Evolutionary conservation across 2,329 filamentous ascomycete species (phyloP).

Genomic region (Botrytis squamosa): DNA sequence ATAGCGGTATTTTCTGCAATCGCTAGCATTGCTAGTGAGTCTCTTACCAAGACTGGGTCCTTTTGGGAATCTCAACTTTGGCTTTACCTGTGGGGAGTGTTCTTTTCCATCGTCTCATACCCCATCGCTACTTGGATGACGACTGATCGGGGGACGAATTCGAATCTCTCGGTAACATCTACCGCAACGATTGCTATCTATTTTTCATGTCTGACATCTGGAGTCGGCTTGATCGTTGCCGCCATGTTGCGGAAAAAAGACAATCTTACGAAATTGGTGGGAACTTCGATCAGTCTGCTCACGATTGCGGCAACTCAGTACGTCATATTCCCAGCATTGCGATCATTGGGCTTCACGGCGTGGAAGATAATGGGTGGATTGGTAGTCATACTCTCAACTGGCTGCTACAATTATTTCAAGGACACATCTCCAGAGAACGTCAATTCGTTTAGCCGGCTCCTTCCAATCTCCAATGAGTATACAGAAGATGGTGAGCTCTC

Average conservation of each 20-base stretch:
- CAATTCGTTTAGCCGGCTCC: background rate
- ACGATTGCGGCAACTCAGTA: conserved; percentile 29
- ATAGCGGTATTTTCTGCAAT: conserved; percentile 30
- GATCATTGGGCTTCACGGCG: conserved; percentile 22
- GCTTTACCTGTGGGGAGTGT: conserved; percentile 30
- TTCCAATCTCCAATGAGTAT: background rate
- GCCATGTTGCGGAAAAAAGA: conserved; percentile 27
- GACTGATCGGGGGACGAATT: background rate
- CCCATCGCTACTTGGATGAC: conserved; percentile 14
- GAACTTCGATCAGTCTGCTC: conserved; percentile 26
- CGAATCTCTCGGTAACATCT: background rate
- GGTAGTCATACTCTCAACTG: conserved; percentile 26
- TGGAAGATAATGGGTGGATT: conserved; percentile 29
- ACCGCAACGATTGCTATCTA: conserved; percentile 17
- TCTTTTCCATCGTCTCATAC: conserved; percentile 23
- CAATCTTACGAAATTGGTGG: conserved; percentile 31
- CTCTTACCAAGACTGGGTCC: conserved; percentile 28
- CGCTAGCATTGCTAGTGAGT: conserved; percentile 30
- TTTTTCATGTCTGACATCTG: conserved; percentile 12
- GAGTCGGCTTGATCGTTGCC: conserved; percentile 28
- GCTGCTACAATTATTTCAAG: conserved; percentile 31
- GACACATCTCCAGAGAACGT: conserved; percentile 5
- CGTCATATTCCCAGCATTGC: conserved; percentile 26
- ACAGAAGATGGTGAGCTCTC: background rate
- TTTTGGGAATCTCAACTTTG: conserved; percentile 31